A percentile compares a stretch with the other conserved stretches of the same genome.
These are phyloP conservation scores for Termitomyces sp. DNA, from an alignment of 768 basidiomycete species.

Conservation along the genomic window DNA sequence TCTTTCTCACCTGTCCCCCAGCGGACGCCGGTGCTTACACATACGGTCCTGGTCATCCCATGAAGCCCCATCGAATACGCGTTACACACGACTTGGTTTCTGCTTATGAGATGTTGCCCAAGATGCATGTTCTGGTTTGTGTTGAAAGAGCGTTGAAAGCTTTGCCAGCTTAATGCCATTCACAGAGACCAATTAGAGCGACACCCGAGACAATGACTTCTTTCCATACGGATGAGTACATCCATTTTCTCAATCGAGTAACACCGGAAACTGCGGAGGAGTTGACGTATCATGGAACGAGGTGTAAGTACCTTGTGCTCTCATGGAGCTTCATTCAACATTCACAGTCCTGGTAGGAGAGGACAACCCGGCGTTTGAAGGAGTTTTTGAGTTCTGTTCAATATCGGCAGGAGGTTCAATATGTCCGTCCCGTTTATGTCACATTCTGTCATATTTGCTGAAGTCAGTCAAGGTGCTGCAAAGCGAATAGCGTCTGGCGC, in stretches of 20 bases:
- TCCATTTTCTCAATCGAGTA: constrained; percentile 84
- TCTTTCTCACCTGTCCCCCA: constrained; percentile 19
- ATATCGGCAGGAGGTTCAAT: constrained; percentile 96
- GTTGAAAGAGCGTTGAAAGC: not conserved
- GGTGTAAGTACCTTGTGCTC: constrained; percentile 47
- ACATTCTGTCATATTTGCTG: not conserved
- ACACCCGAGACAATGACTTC: constrained; percentile 75
- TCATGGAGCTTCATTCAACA: not conserved
- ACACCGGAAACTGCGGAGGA: constrained; percentile 90
- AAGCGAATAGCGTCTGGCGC: constrained; percentile 74
- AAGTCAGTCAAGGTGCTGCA: constrained; percentile 59
- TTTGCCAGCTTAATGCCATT: not conserved
- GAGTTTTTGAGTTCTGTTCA: constrained; percentile 94
- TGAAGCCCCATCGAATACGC: constrained; percentile 95
- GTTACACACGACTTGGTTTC: constrained; percentile 91
- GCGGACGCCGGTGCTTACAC: constrained; percentile 70
- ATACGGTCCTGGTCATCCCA: constrained; percentile 85
- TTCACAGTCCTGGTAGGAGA: constrained; percentile 63
- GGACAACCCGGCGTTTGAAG: constrained; percentile 96
- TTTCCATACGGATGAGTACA: constrained; percentile 98
- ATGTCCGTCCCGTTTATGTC: constrained; percentile 39
- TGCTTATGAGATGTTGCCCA: constrained; percentile 86
- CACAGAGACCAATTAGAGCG: constrained; percentile 65
- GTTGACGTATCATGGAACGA: constrained; percentile 75
- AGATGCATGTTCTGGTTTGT: constrained; percentile 87